These are phyloP conservation scores for Kernera saxatilis DNA, from an alignment of 345 rosid species.

Conservation along the genomic window DNA sequence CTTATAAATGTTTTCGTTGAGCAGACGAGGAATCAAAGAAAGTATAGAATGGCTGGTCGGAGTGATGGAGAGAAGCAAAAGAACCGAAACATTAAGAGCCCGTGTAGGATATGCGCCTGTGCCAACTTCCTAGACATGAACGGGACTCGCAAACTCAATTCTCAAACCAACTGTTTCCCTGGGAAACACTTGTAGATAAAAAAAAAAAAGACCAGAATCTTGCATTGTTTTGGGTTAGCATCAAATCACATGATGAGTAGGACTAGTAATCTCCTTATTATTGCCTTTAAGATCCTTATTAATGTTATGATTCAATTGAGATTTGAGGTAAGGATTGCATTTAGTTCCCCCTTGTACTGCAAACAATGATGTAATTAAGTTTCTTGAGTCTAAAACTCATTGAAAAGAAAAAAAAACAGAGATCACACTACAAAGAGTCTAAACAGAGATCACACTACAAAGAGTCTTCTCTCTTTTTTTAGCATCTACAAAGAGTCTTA, in stretches of 20 bases:
- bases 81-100: constrained; percentile 78
- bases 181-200: constrained; percentile 45
- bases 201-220: constrained; percentile 32
- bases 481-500: no score
- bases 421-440: neutral
- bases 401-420: neutral
- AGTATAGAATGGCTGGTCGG: constrained; percentile 86
- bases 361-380: neutral
- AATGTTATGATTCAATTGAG: constrained; percentile 6
- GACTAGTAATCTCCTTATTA: constrained; percentile 6
- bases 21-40: constrained; percentile 86
- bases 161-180: neutral
- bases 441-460: no score
- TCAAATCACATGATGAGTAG: constrained; percentile 23
- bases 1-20: neutral
- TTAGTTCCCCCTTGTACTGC: neutral
- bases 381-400: neutral
- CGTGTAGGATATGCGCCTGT: constrained; percentile 49
- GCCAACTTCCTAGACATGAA: constrained; percentile 29
- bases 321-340: neutral
- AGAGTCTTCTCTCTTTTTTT: no score
- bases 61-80: constrained; percentile 97
- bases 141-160: neutral
- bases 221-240: constrained; percentile 23
- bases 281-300: neutral